These are phyloP conservation scores for Gillenia trifoliata DNA, from an alignment of 306 rosid species.

Conservation along the genomic window DNA sequence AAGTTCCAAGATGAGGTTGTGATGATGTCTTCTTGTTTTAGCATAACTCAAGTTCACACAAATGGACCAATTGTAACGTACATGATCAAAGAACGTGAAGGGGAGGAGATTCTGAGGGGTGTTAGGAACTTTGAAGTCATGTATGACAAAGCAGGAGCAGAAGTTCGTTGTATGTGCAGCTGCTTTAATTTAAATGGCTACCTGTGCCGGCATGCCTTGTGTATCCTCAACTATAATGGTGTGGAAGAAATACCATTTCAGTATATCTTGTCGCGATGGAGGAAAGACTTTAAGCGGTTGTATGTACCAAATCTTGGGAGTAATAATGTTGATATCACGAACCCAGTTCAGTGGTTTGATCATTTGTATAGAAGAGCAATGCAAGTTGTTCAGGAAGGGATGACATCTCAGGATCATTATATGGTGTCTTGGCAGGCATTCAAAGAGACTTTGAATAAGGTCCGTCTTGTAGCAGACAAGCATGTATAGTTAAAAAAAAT, in stretches of 20 bases:
- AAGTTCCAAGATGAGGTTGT: conserved; percentile 80
- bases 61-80: conserved; percentile 57
- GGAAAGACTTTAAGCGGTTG: conserved; percentile 78
- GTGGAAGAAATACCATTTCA: conserved; percentile 81
- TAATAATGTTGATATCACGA: conserved; percentile 63
- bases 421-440: conserved; percentile 87
- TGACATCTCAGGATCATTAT: conserved; percentile 79
- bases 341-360: conserved; percentile 94
- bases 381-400: conserved; percentile 88
- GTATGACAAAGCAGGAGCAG: conserved; percentile 70
- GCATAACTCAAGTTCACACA: conserved; percentile 57
- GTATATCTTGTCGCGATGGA: conserved; percentile 79
- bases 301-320: conserved; percentile 65
- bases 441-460: conserved; percentile 81
- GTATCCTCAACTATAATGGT: conserved; percentile 73
- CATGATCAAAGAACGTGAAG: conserved; percentile 59
- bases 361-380: conserved; percentile 87
- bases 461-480: conserved; percentile 69
- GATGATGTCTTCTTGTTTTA: conserved; percentile 69
- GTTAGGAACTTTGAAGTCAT: conserved; percentile 57
- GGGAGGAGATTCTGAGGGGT: conserved; percentile 46
- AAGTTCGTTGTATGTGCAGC: conserved; percentile 73
- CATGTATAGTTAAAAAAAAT: conserved; percentile 36
- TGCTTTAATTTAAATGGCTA: conserved; percentile 91
- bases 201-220: conserved; percentile 84